Conservation (phyloP, 2,329 filamentous ascomycete genomes). For the Colletotrichum liaoningense region DNA sequence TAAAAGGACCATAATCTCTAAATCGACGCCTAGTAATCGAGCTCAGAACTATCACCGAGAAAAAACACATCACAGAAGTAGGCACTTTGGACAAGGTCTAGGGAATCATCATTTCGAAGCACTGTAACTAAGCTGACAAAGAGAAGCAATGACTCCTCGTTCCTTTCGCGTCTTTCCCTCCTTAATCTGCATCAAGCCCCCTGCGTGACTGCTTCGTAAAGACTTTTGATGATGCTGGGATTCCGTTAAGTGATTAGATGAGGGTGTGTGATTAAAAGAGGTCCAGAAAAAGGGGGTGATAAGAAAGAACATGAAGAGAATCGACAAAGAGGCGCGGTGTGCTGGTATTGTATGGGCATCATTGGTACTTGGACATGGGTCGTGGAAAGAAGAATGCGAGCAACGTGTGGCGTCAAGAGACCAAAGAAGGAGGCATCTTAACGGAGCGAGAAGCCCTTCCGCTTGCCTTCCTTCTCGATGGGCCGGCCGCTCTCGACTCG, state of each 20-base stretch:
- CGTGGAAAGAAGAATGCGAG: constrained; percentile 48
- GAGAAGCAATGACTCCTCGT: constrained; percentile 32
- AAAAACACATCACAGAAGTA: too few relatives aligned
- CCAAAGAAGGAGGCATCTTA: constrained; percentile 60
- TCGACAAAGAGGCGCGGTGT: constrained; percentile 62
- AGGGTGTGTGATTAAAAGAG: constrained; percentile 37
- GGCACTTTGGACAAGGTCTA: not conserved
- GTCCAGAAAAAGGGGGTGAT: constrained; percentile 34
- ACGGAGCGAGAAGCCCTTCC: constrained; percentile 99
- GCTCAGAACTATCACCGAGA: too few relatives aligned
- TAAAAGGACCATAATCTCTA: too few relatives aligned
- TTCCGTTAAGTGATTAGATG: constrained; percentile 41
- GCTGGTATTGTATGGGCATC: constrained; percentile 71
- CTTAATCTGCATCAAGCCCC: constrained; percentile 46
- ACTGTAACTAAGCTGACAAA: constrained; percentile 34
- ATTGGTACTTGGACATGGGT: constrained; percentile 68
- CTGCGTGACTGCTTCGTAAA: constrained; percentile 51
- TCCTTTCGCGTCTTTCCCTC: constrained; percentile 34
- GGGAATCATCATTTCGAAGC: constrained; percentile 29
- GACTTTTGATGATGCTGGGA: constrained; percentile 50
- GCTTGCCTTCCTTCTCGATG: constrained; percentile 97
- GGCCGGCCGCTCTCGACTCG: constrained; percentile 95
- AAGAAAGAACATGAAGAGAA: constrained; percentile 37
- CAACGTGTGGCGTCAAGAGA: constrained; percentile 24
- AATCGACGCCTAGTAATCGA: too few relatives aligned